Conservation (phyloP, 73 alveolate genomes). For the Tetrahymena elliotti region DNA sequence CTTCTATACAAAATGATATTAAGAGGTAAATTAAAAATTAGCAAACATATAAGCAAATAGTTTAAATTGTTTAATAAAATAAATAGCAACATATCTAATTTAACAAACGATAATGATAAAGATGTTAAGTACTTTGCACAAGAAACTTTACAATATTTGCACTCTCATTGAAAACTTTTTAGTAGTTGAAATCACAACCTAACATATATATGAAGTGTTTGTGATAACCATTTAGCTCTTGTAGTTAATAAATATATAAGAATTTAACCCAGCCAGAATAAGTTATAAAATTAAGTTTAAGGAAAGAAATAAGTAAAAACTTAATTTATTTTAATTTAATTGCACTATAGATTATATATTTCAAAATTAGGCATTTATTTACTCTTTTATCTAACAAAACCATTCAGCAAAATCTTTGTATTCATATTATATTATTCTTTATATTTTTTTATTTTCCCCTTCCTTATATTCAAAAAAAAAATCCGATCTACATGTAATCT, state of each 20-base stretch:
- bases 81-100: constrained; percentile 28
- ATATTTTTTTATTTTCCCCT: neutral
- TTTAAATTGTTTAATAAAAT: neutral
- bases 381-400: neutral
- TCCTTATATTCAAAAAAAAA: neutral
- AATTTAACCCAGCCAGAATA: neutral
- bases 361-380: neutral
- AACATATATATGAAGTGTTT: neutral
- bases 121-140: constrained; percentile 78
- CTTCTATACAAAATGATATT: constrained; percentile 10
- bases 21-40: constrained; percentile 20
- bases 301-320: neutral
- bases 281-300: neutral
- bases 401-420: neutral
- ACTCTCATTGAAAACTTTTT: neutral
- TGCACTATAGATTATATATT: neutral
- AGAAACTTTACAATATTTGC: constrained; percentile 57
- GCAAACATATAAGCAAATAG: neutral
- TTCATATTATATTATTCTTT: neutral
- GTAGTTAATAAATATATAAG: neutral
- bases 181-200: neutral
- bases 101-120: constrained; percentile 64
- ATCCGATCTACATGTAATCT: no score
- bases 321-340: neutral
- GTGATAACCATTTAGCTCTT: neutral